phyloP scores from a whole-genome alignment of 345 rosid species.

The Arabis alpina region DNA sequence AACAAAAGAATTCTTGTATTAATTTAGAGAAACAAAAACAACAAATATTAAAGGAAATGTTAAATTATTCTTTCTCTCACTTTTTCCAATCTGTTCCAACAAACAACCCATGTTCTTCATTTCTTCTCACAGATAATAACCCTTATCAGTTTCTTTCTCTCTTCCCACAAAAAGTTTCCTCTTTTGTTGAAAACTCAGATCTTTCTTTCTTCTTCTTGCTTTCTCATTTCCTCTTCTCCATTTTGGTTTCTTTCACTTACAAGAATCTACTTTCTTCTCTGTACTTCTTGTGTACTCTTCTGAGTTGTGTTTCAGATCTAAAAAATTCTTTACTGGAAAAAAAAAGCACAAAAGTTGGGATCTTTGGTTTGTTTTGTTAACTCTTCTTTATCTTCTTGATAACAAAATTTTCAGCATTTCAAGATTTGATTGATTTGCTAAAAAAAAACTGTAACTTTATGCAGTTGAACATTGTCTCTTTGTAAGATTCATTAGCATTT shows the following conservation, averaged over 20 bases:
- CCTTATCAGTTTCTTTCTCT: constrained; percentile 37
- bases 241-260: constrained; percentile 4
- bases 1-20: neutral
- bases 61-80: too few relatives aligned
- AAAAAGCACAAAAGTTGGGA: neutral
- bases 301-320: constrained; percentile 37
- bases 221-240: constrained; percentile 4
- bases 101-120: constrained; percentile 59
- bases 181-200: constrained; percentile 28
- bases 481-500: constrained; percentile 18
- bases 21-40: too few relatives aligned
- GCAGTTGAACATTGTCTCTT: constrained; percentile 20
- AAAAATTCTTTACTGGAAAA: constrained; percentile 16
- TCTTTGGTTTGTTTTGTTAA: constrained; percentile 22
- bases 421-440: constrained; percentile 9
- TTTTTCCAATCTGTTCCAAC: constrained; percentile 53
- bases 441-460: constrained; percentile 5
- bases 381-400: constrained; percentile 18
- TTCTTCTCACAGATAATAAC: constrained; percentile 49
- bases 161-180: constrained; percentile 6
- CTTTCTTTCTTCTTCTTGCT: constrained; percentile 25
- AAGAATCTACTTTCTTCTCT: constrained; percentile 28
- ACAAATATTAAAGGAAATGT: too few relatives aligned
- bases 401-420: constrained; percentile 10
- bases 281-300: constrained; percentile 33